Base-by-base conservation (phyloP, 495 filamentous ascomycete genomes). In the Astrothelium macrocarpum region DNA sequence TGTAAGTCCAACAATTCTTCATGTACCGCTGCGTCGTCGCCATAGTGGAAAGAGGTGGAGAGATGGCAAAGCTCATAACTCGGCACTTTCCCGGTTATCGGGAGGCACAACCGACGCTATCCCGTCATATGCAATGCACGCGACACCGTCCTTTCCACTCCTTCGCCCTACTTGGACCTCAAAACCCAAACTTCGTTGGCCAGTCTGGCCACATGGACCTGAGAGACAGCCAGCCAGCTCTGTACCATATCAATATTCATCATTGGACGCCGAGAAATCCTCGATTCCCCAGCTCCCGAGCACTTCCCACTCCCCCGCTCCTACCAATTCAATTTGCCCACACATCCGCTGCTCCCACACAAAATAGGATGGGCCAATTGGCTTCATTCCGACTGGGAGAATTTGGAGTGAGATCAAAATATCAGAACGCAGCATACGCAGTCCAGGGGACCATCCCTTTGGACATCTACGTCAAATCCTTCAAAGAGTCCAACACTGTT, bases 311-410 rank as follows among this genome's bases (percentile, higher is more conserved):
- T 9, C 25, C 49, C 49, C 49, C 25, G 49, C 25, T 56, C 49
- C 49, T 56, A 9, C 49, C 49, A 29, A 29, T 56, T 29, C 49
- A 11, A 28, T 20, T 9, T 5, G 11, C 25, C 23, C 2, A 56
- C 23, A n/a, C 11, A 29, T 9, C 49, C 20, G 49, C 49, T 29
- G 23, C 49, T 56, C 25, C 49, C 49, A 56, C 9, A 29, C 49
- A 28, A 16, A 26, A 29, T 56, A 56, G 49, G 49, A 56, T 56
- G 49, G 49, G 49, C 49, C 49, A 56, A 56, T 56, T 29, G 49
- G 49, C 5, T 4, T 29, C 49, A 56, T 56, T 56, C 23, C 49
- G 49, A 56, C 12, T 20, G 49, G 11, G 49, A 56, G 49, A 26
- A 56, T 28, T 16, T 56, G 49, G 49, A n/a, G 49, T 56, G 23